phyloP scores from a whole-genome alignment of 805 yeast genomes.

The Nakazawaea pomicola region DNA sequence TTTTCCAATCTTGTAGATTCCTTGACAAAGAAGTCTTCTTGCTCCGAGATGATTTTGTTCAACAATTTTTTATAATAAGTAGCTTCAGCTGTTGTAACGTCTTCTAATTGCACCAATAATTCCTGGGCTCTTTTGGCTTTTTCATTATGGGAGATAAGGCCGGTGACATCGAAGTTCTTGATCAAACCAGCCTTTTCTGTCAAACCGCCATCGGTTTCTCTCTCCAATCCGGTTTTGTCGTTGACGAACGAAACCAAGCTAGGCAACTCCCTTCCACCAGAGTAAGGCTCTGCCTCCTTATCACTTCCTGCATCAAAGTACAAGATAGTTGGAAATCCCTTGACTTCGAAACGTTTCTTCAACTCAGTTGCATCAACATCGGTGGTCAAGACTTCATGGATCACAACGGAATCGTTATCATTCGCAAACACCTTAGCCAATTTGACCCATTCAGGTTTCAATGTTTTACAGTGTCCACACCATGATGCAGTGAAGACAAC shows the following conservation, averaged over 20 bases:
- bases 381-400: slow-evolving; percentile 45
- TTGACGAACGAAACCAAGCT: slow-evolving; percentile 48
- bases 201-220: slow-evolving; percentile 37
- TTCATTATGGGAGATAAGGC: slow-evolving; percentile 20
- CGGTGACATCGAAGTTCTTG: slow-evolving; percentile 25
- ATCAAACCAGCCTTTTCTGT: slow-evolving; percentile 34
- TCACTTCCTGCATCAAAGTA: slow-evolving; percentile 38
- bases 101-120: slow-evolving; percentile 30
- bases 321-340: slow-evolving; percentile 51
- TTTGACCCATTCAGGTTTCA: slow-evolving; percentile 45
- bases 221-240: slow-evolving; percentile 31
- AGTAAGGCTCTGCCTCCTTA: slow-evolving; percentile 25
- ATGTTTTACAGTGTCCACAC: slow-evolving; percentile 53
- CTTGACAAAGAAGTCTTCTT: slow-evolving; percentile 33
- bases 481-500: slow-evolving; percentile 56
- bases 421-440: slow-evolving; percentile 43
- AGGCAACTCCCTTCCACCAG: slow-evolving; percentile 40
- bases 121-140: slow-evolving; percentile 24
- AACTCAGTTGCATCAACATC: slow-evolving; percentile 39
- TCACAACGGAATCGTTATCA: slow-evolving; percentile 33
- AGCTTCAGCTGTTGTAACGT: slow-evolving; percentile 24
- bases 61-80: slow-evolving; percentile 47
- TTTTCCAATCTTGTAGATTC: slow-evolving; percentile 44
- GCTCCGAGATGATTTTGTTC: slow-evolving; percentile 39
- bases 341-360: slow-evolving; percentile 35